Base-by-base conservation (phyloP, 2,329 filamentous ascomycete species). In the Xylariaceae sp. region DNA sequence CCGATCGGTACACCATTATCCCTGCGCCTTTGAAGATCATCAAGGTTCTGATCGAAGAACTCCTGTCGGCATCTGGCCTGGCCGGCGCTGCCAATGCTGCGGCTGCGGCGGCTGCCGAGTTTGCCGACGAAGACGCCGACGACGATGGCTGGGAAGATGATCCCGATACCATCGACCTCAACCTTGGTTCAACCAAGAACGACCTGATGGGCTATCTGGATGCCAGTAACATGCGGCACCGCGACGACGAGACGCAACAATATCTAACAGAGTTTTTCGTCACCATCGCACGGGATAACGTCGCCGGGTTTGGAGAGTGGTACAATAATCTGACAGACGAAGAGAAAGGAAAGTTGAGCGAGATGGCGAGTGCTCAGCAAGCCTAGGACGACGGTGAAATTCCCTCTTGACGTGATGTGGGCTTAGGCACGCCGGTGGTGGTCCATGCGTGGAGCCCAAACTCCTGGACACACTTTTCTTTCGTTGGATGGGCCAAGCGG, bases 81-180 rank as follows among this genome's bases (percentile, higher is more conserved):
- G 65, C 70, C 43, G 68, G 68, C 34, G 74, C 79, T 35, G 70
- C 81, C 1, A 76, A 78, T 2, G 76, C 78, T 0, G 81, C 79
- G 0, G 74, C 77, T 0, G 78, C 78, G 0, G 69, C 75, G 2
- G 71, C 76, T 5, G 74, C 73, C 3, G 72, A 78, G 19, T 70
- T 74, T 30, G 63, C 60, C 16, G 66, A 68, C 19, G 83, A 80
- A 38, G 80, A 83, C 16, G 81, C 81, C 27, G 84, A 85, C 8
- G 85, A 88, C 41, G 87, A 85, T 41, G 84, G 84, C 18, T 95
- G 90, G 86, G 90, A 97, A 62, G 90, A 96, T 53, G 78, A 94
- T 31, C 76, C 81, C 1, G 78, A 85, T 44, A 74, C 76, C 2
- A 66, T 94, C 9, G 88, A 94, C 59, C 74, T 96, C n/a, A 80